Percentiles rank a stretch among this genome's conserved stretches.
Evolutionary conservation across 2,329 filamentous ascomycete species (phyloP).

Genomic region (Pseudopithomyces maydicus): DNA sequence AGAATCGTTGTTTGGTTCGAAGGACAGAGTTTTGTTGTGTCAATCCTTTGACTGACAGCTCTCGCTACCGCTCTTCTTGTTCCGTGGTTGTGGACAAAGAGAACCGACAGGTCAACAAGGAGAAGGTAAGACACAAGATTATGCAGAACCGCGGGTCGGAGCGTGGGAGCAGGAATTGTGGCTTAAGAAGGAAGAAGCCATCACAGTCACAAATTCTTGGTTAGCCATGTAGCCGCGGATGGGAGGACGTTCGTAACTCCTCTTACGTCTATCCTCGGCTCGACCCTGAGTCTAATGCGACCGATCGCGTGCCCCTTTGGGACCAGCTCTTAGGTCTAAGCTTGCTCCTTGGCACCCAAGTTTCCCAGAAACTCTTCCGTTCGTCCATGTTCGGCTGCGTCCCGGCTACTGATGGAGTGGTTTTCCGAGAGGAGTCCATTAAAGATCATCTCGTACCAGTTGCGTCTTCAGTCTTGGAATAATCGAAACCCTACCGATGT

Average conservation of each 20-base stretch:
- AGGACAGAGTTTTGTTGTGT: slow-evolving; percentile 17
- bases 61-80: background rate
- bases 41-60: slow-evolving; percentile 8
- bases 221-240: slow-evolving; percentile 37
- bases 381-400: slow-evolving; percentile 27
- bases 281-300: slow-evolving; percentile 38
- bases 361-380: slow-evolving; percentile 36
- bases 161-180: slow-evolving; percentile 11
- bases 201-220: slow-evolving; percentile 32
- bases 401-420: slow-evolving; percentile 29
- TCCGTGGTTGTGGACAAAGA: slow-evolving; percentile 22
- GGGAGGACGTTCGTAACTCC: slow-evolving; percentile 33
- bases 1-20: background rate
- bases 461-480: too few relatives aligned
- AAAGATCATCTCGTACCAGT: too few relatives aligned
- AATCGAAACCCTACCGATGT: background rate
- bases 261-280: slow-evolving; percentile 28
- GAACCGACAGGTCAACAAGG: slow-evolving; percentile 9
- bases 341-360: slow-evolving; percentile 21
- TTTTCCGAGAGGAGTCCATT: slow-evolving; percentile 6
- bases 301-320: slow-evolving; percentile 11
- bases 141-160: slow-evolving; percentile 1
- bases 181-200: slow-evolving; percentile 8
- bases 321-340: slow-evolving; percentile 22
- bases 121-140: slow-evolving; percentile 10